Conservation (phyloP, 768 basidiomycete genomes). For the Mycena albidolilacea region DNA sequence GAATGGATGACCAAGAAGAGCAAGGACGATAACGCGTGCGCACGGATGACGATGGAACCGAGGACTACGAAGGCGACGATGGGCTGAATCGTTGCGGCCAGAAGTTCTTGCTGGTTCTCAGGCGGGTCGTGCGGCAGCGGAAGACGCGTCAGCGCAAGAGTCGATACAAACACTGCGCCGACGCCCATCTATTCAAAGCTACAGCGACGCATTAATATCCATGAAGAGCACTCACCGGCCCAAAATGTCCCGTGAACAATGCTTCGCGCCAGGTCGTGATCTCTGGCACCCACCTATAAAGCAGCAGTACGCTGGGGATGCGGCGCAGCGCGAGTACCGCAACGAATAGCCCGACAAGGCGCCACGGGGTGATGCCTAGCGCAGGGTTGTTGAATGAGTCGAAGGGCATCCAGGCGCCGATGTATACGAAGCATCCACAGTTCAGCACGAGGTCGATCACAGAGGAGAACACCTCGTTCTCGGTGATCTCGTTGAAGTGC, state of each 20-base stretch:
- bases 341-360: constrained; percentile 77
- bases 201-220: not conserved
- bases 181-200: constrained; percentile 83
- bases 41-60: constrained; percentile 87
- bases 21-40: constrained; percentile 43
- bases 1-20: not conserved
- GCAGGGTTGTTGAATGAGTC: constrained; percentile 66
- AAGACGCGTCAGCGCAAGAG: constrained; percentile 75
- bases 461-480: constrained; percentile 90
- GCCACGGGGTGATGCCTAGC: constrained; percentile 78
- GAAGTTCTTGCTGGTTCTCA: constrained; percentile 75
- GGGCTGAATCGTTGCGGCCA: constrained; percentile 83
- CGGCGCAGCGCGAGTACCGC: constrained; percentile 82
- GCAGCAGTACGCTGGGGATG: constrained; percentile 81
- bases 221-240: constrained; percentile 61
- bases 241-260: constrained; percentile 92
- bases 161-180: constrained; percentile 90
- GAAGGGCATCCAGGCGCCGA: constrained; percentile 91
- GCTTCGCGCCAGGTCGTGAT: constrained; percentile 90
- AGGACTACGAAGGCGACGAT: constrained; percentile 92
- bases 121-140: constrained; percentile 74
- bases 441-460: constrained; percentile 92
- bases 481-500: constrained; percentile 83
- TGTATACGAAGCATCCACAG: constrained; percentile 86
- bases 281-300: constrained; percentile 92